These are phyloP conservation scores for Cylindrotheca fusiformis DNA, from an alignment of 108 stramenopile genomes.

Conservation along the genomic window DNA sequence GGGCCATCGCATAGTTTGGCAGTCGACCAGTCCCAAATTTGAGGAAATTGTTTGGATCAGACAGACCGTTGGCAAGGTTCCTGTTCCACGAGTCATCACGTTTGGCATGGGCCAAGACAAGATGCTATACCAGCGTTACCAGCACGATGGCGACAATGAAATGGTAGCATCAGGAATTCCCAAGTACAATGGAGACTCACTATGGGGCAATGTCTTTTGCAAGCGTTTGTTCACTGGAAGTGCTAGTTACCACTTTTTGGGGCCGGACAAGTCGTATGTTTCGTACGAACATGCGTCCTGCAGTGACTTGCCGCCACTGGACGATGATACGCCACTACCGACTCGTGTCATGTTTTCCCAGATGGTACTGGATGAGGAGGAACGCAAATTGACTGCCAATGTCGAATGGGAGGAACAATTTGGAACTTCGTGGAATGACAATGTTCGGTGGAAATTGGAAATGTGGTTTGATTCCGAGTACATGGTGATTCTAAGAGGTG, in stretches of 20 bases:
- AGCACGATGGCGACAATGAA: slow-evolving; percentile 10
- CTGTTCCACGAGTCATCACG: slow-evolving; percentile 13
- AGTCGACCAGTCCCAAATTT: slow-evolving; percentile 19
- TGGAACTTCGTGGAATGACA: slow-evolving; percentile 67
- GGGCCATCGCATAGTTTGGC: slow-evolving; percentile 43
- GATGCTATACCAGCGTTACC: slow-evolving; percentile 22
- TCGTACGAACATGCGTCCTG: slow-evolving; percentile 61
- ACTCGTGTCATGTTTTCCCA: slow-evolving; percentile 54
- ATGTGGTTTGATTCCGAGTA: slow-evolving; percentile 63
- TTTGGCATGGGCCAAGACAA: slow-evolving; percentile 28
- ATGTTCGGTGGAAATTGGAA: slow-evolving; percentile 51
- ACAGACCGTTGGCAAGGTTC: slow-evolving; percentile 23
- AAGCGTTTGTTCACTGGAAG: slow-evolving; percentile 56
- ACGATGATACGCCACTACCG: slow-evolving; percentile 62
- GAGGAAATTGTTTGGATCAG: slow-evolving; percentile 34
- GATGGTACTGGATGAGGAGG: slow-evolving; percentile 34
- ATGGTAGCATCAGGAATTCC: slow-evolving; percentile 20
- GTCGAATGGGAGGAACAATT: slow-evolving; percentile 60
- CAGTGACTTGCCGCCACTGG: slow-evolving; percentile 50
- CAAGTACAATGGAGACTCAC: slow-evolving; percentile 28
- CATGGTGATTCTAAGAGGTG: slow-evolving; percentile 49
- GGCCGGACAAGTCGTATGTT: slow-evolving; percentile 42
- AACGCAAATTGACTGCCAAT: slow-evolving; percentile 45
- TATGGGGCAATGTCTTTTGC: slow-evolving; percentile 66
- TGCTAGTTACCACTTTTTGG: slow-evolving; percentile 71